phyloP scores from a whole-genome alignment of 805 yeast genomes.

The Candida rishiriensis region DNA sequence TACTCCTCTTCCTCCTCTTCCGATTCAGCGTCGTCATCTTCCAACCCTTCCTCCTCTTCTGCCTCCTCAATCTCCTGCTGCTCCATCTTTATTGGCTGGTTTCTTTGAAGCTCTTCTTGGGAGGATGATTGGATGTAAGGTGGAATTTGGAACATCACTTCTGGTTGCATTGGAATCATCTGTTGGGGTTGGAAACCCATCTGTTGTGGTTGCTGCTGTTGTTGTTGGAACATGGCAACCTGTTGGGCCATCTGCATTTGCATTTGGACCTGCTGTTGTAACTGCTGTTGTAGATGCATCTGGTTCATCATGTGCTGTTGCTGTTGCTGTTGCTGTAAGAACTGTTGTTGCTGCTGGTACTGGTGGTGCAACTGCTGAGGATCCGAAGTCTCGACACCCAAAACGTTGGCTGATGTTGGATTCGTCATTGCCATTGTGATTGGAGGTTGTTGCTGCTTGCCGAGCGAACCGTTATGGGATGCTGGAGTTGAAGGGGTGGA shows the following conservation, averaged over 20 bases:
- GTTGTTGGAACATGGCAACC: no score
- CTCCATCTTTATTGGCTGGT: neutral
- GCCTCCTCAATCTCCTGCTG: neutral
- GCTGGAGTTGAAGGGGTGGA: neutral
- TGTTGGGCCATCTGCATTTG: slow-evolving; percentile 7
- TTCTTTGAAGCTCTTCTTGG: neutral
- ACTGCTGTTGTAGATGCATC: neutral
- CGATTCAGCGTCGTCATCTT: neutral
- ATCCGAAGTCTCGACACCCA: no score
- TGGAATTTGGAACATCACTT: no score
- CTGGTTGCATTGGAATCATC: no score
- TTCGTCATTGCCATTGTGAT: no score
- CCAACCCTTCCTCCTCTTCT: slow-evolving; percentile 12
- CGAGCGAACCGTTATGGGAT: neutral
- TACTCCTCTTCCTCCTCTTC: slow-evolving; percentile 19
- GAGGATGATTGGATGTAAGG: no score
- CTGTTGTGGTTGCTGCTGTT: no score
- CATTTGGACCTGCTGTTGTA: slow-evolving; percentile 7
- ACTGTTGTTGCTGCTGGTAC: neutral
- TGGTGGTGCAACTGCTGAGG: neutral
- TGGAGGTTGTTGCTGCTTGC: neutral
- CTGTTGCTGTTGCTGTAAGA: slow-evolving; percentile 2
- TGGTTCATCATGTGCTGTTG: neutral
- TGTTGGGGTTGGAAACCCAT: no score
- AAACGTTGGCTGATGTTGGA: no score